Conservation (phyloP, 1,284 basidiomycete genomes). For the Phellinidium pouzarii region DNA sequence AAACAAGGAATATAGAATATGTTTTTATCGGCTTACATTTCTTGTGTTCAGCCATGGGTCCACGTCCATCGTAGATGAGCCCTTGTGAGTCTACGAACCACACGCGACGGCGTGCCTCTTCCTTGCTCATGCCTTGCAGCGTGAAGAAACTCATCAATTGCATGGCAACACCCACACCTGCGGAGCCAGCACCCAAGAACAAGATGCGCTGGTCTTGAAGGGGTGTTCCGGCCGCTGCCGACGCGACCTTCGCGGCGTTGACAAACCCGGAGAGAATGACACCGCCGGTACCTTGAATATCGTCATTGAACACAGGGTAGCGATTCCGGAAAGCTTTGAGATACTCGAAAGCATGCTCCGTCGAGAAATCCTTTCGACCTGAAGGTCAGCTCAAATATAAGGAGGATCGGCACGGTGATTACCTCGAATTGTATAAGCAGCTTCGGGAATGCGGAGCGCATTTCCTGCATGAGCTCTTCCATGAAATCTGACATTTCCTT, state of each 20-base stretch:
- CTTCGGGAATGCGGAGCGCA: conserved; percentile 70
- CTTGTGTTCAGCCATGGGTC: conserved; percentile 78
- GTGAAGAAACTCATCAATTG: conserved; percentile 89
- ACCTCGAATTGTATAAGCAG: conserved; percentile 88
- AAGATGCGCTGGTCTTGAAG: conserved; percentile 79
- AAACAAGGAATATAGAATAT: neutral
- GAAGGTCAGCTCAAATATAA: neutral
- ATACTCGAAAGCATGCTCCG: conserved; percentile 81
- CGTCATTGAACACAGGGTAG: conserved; percentile 87
- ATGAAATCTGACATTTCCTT: conserved; percentile 75
- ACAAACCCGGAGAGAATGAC: conserved; percentile 90
- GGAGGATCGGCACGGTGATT: conserved; percentile 3
- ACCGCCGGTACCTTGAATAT: conserved; percentile 85
- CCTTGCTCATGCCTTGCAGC: conserved; percentile 64
- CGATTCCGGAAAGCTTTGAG: conserved; percentile 67
- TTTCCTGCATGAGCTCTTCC: conserved; percentile 90
- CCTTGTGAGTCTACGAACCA: conserved; percentile 87
- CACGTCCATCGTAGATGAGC: conserved; percentile 66
- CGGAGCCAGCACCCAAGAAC: conserved; percentile 87
- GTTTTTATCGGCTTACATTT: conserved; percentile 50
- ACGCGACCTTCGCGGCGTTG: conserved; percentile 78
- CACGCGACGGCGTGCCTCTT: conserved; percentile 75
- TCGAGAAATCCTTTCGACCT: conserved; percentile 65
- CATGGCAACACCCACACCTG: conserved; percentile 85
- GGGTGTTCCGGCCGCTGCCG: conserved; percentile 61